Evolutionary conservation across 164 flowering plant genomes (phyloP).

Genomic region (Hamamelis virginiana): DNA sequence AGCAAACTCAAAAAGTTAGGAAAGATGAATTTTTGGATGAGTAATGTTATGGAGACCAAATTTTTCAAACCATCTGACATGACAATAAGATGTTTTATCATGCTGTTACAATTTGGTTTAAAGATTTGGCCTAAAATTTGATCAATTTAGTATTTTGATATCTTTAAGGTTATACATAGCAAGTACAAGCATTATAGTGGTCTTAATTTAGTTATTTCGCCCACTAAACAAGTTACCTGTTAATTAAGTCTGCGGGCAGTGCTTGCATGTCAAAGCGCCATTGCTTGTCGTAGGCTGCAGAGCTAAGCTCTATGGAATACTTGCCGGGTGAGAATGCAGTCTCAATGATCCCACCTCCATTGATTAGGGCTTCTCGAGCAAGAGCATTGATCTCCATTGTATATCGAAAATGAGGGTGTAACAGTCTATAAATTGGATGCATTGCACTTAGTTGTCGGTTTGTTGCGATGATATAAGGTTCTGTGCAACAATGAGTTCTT

Average conservation of each 20-base stretch:
- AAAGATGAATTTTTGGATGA: neutral
- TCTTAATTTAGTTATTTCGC: neutral
- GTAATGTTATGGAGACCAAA: no score
- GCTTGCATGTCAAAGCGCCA: slow-evolving; percentile 73
- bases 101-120: no score
- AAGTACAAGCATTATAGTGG: no score
- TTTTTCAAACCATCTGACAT: no score
- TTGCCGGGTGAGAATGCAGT: slow-evolving; percentile 45
- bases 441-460: slow-evolving; percentile 67
- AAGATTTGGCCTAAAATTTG: no score
- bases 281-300: slow-evolving; percentile 45
- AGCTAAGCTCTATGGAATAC: slow-evolving; percentile 55
- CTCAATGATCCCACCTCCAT: slow-evolving; percentile 67
- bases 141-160: no score
- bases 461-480: slow-evolving; percentile 71
- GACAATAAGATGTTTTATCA: no score
- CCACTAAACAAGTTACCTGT: slow-evolving; percentile 37
- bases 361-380: slow-evolving; percentile 60
- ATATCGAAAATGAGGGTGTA: slow-evolving; percentile 71
- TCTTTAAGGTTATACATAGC: no score
- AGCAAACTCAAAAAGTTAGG: neutral
- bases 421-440: slow-evolving; percentile 71
- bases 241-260: slow-evolving; percentile 63
- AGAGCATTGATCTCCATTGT: slow-evolving; percentile 82
- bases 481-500: slow-evolving; percentile 58